Base-by-base conservation (phyloP, 257 asterid genomes). In the Fraxinus quadrangulata region DNA sequence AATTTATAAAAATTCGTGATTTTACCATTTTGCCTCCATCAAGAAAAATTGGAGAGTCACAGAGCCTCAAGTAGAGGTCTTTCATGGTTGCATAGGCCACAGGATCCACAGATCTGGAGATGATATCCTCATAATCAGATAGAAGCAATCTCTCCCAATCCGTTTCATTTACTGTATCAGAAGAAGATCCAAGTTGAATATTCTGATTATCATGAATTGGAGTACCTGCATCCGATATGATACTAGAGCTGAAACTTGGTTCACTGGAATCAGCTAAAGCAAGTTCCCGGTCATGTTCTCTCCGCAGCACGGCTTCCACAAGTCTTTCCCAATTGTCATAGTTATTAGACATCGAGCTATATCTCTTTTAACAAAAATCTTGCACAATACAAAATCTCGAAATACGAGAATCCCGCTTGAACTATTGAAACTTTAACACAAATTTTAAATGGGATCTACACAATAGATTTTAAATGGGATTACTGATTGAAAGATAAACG, bases 121-220 rank as follows among this genome's bases (percentile, higher is more conserved):
- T 54, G 74, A 86, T 86, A 21, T 87, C 89, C 3, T 37, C 76
- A 61, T 47, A 81, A 82, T 87, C 88, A 0, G 19, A 54, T 0
- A 92, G 92, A 84, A 87, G 61, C 67, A 89, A 86, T 36, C 82
- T 84, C 69, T 81, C 87, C 96, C 96, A 89, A 2, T 86, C 86
- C 10, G 23, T 0, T 74, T 89, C 86, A 21, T 21, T 3, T 6
- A 7, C 67, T 0, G 67, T 21, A 59, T 3, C 21, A 2, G 67
- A 59, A 7, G 67, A 59, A 59, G 67, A 59, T 59, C 67, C 67
- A 0, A 59, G 30, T 21, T 59, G 67, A 59, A 19, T 19, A 59
- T 21, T 7, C 4, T 59, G 28, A 21, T 21, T 24, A 1, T 21
- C 30, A 8, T 6, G 67, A 59, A 59, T 8, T 6, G 67, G 67